phyloP scores from a whole-genome alignment of 1,139 yeast genomes.

The Lodderomyces metapsilosis region DNA sequence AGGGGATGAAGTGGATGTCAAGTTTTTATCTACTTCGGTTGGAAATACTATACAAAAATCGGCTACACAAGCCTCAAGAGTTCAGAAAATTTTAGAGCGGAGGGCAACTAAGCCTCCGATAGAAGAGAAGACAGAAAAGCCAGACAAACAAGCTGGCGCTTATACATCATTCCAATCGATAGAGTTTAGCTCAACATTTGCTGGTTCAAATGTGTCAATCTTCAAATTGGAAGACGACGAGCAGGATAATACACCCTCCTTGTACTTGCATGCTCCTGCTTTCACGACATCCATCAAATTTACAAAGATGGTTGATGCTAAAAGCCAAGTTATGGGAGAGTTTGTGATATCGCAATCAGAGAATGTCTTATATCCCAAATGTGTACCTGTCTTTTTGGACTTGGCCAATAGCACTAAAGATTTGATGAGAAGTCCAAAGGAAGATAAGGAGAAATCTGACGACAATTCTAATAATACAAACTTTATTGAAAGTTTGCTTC shows the following conservation, averaged over 20 bases:
- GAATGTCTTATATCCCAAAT: conserved; percentile 65
- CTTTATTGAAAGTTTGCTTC: conserved; percentile 39
- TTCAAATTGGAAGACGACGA: conserved; percentile 45
- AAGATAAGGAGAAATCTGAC: conserved; percentile 8
- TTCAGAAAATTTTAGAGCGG: conserved; percentile 37
- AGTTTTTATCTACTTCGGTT: conserved; percentile 54
- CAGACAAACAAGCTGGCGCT: not conserved
- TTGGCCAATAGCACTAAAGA: conserved; percentile 47
- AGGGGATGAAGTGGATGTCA: conserved; percentile 70
- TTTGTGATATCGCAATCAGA: conserved; percentile 68
- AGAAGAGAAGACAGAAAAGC: conserved; percentile 4
- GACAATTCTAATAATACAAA: conserved; percentile 16
- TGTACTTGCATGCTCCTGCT: conserved; percentile 76
- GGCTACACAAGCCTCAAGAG: conserved; percentile 41
- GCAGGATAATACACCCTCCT: conserved; percentile 48
- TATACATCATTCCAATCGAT: conserved; percentile 40
- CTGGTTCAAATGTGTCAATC: conserved; percentile 66
- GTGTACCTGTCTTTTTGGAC: conserved; percentile 76
- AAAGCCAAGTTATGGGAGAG: conserved; percentile 54
- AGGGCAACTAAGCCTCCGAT: conserved; percentile 12
- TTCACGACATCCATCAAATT: conserved; percentile 51
- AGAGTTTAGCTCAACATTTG: conserved; percentile 56
- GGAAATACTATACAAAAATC: conserved; percentile 42
- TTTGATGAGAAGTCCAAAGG: conserved; percentile 29
- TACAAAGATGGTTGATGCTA: conserved; percentile 20